Base-by-base conservation (phyloP, 2,329 filamentous ascomycete genomes). In the Verticillium zaregamsianum region DNA sequence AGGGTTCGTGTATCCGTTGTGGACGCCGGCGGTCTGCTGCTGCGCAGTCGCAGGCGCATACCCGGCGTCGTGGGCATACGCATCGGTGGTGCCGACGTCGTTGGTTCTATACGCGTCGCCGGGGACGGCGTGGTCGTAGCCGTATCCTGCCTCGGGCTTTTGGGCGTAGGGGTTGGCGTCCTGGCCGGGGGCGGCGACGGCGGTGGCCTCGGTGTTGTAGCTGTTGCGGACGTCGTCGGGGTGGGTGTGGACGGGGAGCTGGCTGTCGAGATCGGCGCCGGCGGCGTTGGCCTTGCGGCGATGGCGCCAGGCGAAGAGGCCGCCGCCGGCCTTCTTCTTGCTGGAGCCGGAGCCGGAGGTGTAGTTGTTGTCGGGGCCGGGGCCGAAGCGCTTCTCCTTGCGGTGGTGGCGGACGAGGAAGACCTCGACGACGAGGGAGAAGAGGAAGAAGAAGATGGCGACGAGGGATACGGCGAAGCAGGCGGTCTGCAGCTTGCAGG, bases 381-480 rank as follows among this genome's bases (percentile, higher is more conserved):
- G 89, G 15, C 89, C 89, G 72, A 84, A 90, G 59, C 86, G 85
- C 79, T 90, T 91, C 77, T 91, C 88, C 69, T 87, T 88, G 77
- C 87, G 86, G 80, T 90, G 89, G 74, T 91, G 82, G 63, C 88
- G 86, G 68, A 85, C 84, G 55, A 94, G 84, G 58, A 83, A 80
- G 58, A 92, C 66, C 70, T 94, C 90, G 65, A 90, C 80, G 62
- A 88, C 72, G 59, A 90, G 86, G 58, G 90, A 91, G 70, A 91
- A 71, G 68, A 92, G 71, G 82, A 94, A 95, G 76, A 94, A 87
- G 77, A 91, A 93, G 87, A 90, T 87, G 70, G 84, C 90, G 61
- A 93, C 85, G 63, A 97, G 90, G 33, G 93, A 80, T 17, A 95
- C 87, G 3, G 91, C 90, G 66, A 97, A 88, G 63, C 82, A 85